These are phyloP conservation scores for Clarireedia homoeocarpa DNA, from an alignment of 2,329 filamentous ascomycete species.

Conservation along the genomic window DNA sequence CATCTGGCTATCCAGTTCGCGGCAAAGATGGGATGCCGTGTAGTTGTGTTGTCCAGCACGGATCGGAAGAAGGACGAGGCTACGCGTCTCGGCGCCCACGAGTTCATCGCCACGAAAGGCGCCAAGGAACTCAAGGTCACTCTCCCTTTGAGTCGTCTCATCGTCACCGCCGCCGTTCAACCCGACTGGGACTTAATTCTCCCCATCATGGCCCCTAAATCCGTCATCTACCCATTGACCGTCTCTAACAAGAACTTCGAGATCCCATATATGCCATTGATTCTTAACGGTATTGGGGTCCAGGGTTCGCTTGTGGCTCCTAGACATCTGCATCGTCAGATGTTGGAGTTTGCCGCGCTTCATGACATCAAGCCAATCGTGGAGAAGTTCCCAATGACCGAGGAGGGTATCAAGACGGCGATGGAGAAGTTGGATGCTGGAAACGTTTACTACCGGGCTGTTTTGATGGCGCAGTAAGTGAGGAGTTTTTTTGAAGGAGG, in stretches of 20 bases:
- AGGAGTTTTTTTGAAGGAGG: not conserved
- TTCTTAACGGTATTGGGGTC: constrained; percentile 12
- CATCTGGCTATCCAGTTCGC: constrained; percentile 56
- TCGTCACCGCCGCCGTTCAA: constrained; percentile 18
- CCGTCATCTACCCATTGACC: constrained; percentile 56
- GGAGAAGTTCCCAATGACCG: constrained; percentile 44
- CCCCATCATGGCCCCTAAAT: constrained; percentile 31
- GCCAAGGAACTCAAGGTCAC: constrained; percentile 29
- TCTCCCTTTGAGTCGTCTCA: constrained; percentile 16
- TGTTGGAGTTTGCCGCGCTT: constrained; percentile 50
- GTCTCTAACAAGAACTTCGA: constrained; percentile 36
- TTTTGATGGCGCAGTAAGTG: constrained; percentile 20
- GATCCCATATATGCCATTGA: constrained; percentile 19
- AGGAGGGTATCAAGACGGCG: constrained; percentile 41
- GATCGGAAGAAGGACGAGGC: constrained; percentile 58
- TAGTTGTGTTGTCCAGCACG: constrained; percentile 48
- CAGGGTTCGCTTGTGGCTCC: constrained; percentile 15
- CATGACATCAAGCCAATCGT: constrained; percentile 51
- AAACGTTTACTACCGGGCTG: constrained; percentile 43
- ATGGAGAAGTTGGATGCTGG: constrained; percentile 48
- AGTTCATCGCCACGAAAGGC: constrained; percentile 49
- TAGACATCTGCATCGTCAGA: constrained; percentile 43
- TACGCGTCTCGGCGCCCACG: constrained; percentile 46
- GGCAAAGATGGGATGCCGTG: constrained; percentile 51
- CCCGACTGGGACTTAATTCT: constrained; percentile 16